Evolutionary conservation across 2,329 filamentous ascomycete species (phyloP), one percentile per base, ranked within the genome.

Genomic region (Trichoderma atroviride): DNA sequence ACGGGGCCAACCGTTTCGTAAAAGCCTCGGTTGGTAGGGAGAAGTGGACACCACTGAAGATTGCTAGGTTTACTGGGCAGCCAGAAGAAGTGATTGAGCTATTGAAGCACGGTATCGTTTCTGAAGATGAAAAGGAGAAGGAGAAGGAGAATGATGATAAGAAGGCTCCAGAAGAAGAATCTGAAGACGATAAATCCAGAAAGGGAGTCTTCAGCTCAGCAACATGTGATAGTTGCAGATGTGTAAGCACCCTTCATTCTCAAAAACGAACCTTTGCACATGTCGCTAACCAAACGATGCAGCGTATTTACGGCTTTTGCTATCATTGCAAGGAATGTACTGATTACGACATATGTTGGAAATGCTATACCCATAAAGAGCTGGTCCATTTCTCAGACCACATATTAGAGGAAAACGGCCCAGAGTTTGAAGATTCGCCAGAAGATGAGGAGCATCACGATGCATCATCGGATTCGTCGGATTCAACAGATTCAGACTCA

Each of bases 271-370:
- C n/a, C 7, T 40, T 10, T 35, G 40, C 22, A 33, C 27, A 14
- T 35, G 1, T 37, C 37, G 29, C 50, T 67, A 43, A 62, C 52
- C 27, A 1, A 4, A 6, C 33, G 13, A 10, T 29, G 24, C 40
- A 71, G 70, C 33, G 13, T 11, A 67, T 71, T n/a, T 43, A 33
- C 6, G 70, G 70, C n/a, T 70, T 62, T 57, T 14, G 11, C 24
- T 70, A 67, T 29, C 57, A 52, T 27, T 71, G 70, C 35, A 70
- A 37, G 5, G 27, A 50, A 1, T 70, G 70, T 31, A 33, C 31
- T 3, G 68, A 67, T 9, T 71, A 53, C 57, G 70, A 66, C 13
- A 16, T 69, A 5, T 71, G 70, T 40, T 70, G 69, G 68, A 71
- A 71, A 55, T 71, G 70, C 5, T 16, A 70, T 33, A 2, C 5